These are phyloP conservation scores for Xerocomellus amylosporus DNA, from an alignment of 768 basidiomycete genomes.

Conservation along the genomic window DNA sequence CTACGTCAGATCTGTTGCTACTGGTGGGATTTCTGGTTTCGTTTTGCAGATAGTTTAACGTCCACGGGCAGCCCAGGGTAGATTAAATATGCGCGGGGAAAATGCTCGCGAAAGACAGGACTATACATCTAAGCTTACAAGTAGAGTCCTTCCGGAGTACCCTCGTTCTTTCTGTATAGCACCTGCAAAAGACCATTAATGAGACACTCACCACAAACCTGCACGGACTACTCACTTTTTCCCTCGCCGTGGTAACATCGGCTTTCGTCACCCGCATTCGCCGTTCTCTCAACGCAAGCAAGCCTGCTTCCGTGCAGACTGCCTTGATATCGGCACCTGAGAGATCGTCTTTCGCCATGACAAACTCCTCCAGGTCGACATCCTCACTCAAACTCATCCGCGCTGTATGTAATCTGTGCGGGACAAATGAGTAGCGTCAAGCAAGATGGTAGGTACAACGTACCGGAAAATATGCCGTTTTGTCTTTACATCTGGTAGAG, in stretches of 20 bases:
- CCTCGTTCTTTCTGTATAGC: constrained; percentile 96
- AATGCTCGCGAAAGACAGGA: constrained; percentile 7
- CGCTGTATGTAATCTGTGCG: constrained; percentile 76
- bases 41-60: not conserved
- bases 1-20: not conserved
- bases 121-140: constrained; percentile 49
- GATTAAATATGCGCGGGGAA: not conserved
- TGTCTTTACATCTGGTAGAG: constrained; percentile 95
- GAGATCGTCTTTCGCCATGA: constrained; percentile 93
- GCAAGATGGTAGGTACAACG: constrained; percentile 11
- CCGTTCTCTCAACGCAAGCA: constrained; percentile 90
- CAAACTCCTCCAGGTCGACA: constrained; percentile 93
- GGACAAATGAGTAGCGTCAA: constrained; percentile 6
- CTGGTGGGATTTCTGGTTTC: not conserved
- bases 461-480: constrained; percentile 98
- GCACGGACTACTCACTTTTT: constrained; percentile 62
- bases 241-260: constrained; percentile 87
- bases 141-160: constrained; percentile 87
- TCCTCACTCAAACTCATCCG: constrained; percentile 88
- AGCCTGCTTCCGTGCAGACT: constrained; percentile 97
- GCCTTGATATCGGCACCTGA: constrained; percentile 99
- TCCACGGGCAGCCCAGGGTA: not conserved
- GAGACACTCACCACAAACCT: constrained; percentile 6
- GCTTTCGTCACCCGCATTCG: constrained; percentile 91
- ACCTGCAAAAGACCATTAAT: constrained; percentile 48